These are phyloP conservation scores for Phytophthora megakarya DNA, from an alignment of 352 stramenopile species.

Conservation along the genomic window DNA sequence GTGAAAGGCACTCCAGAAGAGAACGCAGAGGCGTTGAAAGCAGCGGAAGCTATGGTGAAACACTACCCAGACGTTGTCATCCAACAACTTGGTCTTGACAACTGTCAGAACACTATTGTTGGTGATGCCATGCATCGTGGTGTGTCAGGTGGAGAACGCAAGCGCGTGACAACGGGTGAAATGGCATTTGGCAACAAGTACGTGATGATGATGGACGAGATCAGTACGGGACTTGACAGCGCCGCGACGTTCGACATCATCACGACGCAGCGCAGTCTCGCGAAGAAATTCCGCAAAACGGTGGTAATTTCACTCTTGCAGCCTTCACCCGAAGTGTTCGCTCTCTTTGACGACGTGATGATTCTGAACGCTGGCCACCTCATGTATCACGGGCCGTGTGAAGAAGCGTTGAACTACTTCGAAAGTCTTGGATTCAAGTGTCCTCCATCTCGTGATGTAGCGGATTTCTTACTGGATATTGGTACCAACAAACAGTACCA, in stretches of 20 bases:
- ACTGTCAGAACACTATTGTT: slow-evolving; percentile 19
- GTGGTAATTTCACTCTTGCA: slow-evolving; percentile 60
- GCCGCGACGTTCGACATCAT: slow-evolving; percentile 16
- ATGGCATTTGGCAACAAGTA: too few species aligned
- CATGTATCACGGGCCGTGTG: slow-evolving; percentile 61
- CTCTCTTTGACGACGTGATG: slow-evolving; percentile 55
- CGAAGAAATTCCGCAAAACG: too few species aligned
- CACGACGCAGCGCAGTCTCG: slow-evolving; percentile 2
- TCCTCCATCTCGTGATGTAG: slow-evolving; percentile 63
- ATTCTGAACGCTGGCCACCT: slow-evolving; percentile 76
- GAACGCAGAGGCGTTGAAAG: background rate
- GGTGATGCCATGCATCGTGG: slow-evolving; percentile 13
- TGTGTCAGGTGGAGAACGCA: slow-evolving; percentile 13
- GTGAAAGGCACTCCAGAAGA: slow-evolving; percentile 3
- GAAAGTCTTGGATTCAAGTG: slow-evolving; percentile 28
- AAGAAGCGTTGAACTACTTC: slow-evolving; percentile 16
- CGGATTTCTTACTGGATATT: slow-evolving; percentile 91
- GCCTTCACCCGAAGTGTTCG: slow-evolving; percentile 50
- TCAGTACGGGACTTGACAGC: too few species aligned
- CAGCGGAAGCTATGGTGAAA: background rate
- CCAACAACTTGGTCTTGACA: slow-evolving; percentile 12
- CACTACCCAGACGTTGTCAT: slow-evolving; percentile 9
- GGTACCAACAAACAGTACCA: slow-evolving; percentile 39
- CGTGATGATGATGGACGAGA: too few species aligned
- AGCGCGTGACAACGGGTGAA: too few species aligned